phyloP scores from a whole-genome alignment of 2,329 filamentous ascomycete species.

The Tympanopsis confertula region DNA sequence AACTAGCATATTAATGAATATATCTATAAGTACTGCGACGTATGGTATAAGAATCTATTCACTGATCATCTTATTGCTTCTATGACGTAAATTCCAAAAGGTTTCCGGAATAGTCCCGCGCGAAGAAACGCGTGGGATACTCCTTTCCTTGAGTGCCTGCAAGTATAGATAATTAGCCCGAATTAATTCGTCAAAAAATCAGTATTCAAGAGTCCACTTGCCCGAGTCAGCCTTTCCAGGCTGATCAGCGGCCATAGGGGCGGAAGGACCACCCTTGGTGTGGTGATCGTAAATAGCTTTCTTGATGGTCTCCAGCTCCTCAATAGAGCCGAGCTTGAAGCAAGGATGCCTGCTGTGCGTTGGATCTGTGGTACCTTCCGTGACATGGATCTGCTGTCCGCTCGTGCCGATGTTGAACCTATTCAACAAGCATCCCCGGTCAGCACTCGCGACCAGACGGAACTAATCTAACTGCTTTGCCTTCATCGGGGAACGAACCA shows the following conservation, averaged over 20 bases:
- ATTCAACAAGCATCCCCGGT: conserved; percentile 3
- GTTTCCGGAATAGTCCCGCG: conserved; percentile 43
- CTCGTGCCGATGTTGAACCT: conserved; percentile 39
- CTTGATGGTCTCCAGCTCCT: conserved; percentile 34
- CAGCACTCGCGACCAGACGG: not conserved
- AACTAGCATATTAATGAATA: no score
- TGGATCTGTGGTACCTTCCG: conserved; percentile 28
- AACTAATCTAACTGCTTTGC: no score
- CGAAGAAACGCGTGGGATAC: conserved; percentile 51
- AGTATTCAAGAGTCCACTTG: conserved; percentile 7
- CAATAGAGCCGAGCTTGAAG: conserved; percentile 35
- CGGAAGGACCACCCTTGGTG: conserved; percentile 30
- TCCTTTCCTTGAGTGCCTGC: conserved; percentile 39
- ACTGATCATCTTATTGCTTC: no score
- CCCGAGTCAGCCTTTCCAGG: conserved; percentile 34
- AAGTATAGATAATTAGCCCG: conserved; percentile 5
- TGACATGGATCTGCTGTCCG: conserved; percentile 45
- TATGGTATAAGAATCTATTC: no score
- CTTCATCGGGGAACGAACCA: conserved; percentile 42
- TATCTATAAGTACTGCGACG: no score
- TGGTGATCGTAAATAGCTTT: conserved; percentile 37
- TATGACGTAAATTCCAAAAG: conserved; percentile 38
- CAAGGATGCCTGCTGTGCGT: conserved; percentile 42
- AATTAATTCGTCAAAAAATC: no score
- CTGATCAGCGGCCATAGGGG: conserved; percentile 39